Base-by-base conservation (phyloP, 2,329 filamentous ascomycete species). In the Dactylella cylindrospora region DNA sequence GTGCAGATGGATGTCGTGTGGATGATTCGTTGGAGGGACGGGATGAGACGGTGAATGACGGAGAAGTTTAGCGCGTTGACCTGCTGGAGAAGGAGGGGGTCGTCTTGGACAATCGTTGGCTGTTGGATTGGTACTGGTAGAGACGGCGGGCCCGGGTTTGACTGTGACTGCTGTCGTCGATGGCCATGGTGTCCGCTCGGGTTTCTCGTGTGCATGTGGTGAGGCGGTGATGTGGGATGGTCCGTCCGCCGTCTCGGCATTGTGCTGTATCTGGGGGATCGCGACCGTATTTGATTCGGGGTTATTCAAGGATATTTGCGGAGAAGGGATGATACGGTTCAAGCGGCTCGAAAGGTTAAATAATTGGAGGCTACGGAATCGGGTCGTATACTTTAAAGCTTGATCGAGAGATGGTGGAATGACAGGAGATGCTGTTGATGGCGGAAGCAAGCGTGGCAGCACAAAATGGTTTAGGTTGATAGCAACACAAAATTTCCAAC, bases 171-270 rank as follows among this genome's bases (percentile, higher is more conserved):
- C 22, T 62, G 57, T 7, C 57, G 49, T 1, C 57, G 49, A 38
- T 62, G 55, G 28, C 28, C 31, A 28, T 61, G 55, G 41, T 23
- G 23, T 19, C 9, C 36, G n/a, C 49, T 33, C 12, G 31, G 1
- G 12, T 35, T 35, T 25, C 20, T 52, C 6, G 49, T 5, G n/a
- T 54, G 32, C 6, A 43, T 5, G n/a, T 54, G 32, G 20, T 54
- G 57, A 12, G 49, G 57, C 3, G 57, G 57, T 17, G 57, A 62
- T 29, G 57, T 62, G 19, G 57, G 49, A 32, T 62, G 49, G 36
- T 62, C 51, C 15, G 49, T 19, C 23, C 45, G 44, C 1, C 57
- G 57, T 10, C 57, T 41, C 25, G 57, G 50, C 57, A 54, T 54
- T 38, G 28, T 45, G 28, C 12, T 3, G 2, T 20, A 44, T 15